Evolutionary conservation across 225 moss, liverwort and hornwort species (phyloP).

Genomic region (Climacium dendroides): DNA sequence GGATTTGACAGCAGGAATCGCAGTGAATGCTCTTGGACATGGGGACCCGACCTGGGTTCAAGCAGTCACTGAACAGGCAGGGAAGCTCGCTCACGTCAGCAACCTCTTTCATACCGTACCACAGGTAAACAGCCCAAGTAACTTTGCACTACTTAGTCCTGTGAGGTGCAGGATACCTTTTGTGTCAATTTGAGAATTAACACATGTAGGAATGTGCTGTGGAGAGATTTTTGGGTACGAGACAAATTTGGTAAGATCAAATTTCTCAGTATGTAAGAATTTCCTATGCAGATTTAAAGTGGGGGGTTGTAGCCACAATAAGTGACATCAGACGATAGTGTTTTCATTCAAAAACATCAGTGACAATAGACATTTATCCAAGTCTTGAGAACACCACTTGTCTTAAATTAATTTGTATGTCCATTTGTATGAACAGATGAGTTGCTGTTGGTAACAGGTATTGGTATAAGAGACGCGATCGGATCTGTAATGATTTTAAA

Average conservation of each 20-base stretch:
- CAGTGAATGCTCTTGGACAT: slow-evolving; percentile 87
- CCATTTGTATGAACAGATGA: background rate
- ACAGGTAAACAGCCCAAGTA: slow-evolving; percentile 25
- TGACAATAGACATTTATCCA: background rate
- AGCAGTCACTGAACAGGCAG: slow-evolving; percentile 70
- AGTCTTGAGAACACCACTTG: background rate
- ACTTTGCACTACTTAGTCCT: background rate
- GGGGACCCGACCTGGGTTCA: slow-evolving; percentile 69
- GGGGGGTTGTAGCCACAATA: background rate
- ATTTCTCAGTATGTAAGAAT: background rate
- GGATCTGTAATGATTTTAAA: background rate
- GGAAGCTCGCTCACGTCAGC: slow-evolving; percentile 71
- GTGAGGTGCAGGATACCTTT: background rate
- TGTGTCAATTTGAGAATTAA: background rate
- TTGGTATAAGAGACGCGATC: background rate
- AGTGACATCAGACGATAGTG: background rate
- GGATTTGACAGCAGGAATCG: slow-evolving; percentile 91
- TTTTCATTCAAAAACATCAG: background rate
- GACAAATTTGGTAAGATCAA: background rate
- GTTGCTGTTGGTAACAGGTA: background rate
- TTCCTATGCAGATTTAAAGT: background rate
- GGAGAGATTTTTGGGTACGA: background rate
- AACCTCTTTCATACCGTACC: slow-evolving; percentile 76
- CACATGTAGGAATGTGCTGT: background rate
- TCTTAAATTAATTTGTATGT: background rate